These are phyloP conservation scores for Kodamaea hsintzibuensis DNA, from an alignment of 805 yeast genomes.

Conservation along the genomic window DNA sequence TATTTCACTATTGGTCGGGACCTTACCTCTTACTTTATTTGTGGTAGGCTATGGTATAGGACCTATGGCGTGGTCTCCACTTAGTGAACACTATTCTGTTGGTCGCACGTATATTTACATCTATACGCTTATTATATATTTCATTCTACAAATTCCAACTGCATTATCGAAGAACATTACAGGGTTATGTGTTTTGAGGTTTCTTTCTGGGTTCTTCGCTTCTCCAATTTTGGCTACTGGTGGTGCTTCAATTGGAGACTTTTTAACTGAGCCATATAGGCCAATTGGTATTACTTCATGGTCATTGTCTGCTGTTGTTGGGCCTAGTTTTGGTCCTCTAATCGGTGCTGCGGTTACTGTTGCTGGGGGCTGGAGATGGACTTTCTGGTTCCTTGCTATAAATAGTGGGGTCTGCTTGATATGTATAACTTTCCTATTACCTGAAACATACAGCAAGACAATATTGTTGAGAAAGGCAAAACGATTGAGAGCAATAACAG, in stretches of 20 bases:
- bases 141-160: constrained; percentile 55
- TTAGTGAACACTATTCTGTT: constrained; percentile 53
- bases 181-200: constrained; percentile 50
- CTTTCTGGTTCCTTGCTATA: constrained; percentile 52
- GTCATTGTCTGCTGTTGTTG: constrained; percentile 55
- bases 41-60: constrained; percentile 65
- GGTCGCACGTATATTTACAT: constrained; percentile 57
- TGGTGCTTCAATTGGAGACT: constrained; percentile 57
- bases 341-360: constrained; percentile 50
- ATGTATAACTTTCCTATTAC: constrained; percentile 37
- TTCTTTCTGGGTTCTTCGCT: constrained; percentile 55
- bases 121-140: constrained; percentile 46
- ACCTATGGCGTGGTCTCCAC: constrained; percentile 58
- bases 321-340: constrained; percentile 58
- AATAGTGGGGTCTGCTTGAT: constrained; percentile 39
- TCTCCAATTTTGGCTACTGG: constrained; percentile 49
- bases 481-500: constrained; percentile 50
- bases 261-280: constrained; percentile 40
- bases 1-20: constrained; percentile 45
- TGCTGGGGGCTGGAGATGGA: constrained; percentile 51
- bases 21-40: constrained; percentile 53
- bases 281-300: constrained; percentile 52
- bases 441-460: constrained; percentile 50
- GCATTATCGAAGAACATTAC: constrained; percentile 55
- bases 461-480: constrained; percentile 50